A percentile compares a stretch with the other conserved stretches of the same genome.
Evolutionary conservation across 2,329 filamentous ascomycete genomes (phyloP).

Genomic region (Hypoxylon sp.): DNA sequence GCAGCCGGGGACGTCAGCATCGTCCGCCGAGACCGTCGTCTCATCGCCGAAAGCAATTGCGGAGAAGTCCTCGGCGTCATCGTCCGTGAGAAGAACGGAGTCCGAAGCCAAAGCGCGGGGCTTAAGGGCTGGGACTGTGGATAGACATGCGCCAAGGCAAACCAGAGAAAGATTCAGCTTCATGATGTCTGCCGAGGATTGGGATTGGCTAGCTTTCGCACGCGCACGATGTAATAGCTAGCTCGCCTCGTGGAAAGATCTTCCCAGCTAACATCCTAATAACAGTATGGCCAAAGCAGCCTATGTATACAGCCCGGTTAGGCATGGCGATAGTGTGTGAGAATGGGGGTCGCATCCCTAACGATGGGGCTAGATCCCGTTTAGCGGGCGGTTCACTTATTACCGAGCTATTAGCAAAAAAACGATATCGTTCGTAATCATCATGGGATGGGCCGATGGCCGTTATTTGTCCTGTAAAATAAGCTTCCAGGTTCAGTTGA

Average conservation of each 20-base stretch:
- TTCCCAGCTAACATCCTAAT: background rate
- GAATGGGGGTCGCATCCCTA: background rate
- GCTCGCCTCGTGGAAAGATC: background rate
- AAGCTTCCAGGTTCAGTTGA: conserved; percentile 1
- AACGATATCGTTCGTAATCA: background rate
- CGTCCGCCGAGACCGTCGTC: background rate
- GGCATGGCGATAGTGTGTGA: background rate
- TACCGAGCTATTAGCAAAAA: conserved; percentile 10
- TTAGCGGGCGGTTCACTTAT: conserved; percentile 5
- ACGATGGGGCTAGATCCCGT: background rate
- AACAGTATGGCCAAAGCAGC: conserved; percentile 5
- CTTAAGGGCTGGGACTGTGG: conserved; percentile 1
- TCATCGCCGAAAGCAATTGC: conserved; percentile 37
- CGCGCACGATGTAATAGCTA: background rate
- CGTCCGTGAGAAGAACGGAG: conserved; percentile 26
- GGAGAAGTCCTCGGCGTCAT: conserved; percentile 33
- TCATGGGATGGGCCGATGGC: conserved; percentile 9
- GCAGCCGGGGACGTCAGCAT: conserved; percentile 24
- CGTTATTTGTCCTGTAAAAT: conserved; percentile 1
- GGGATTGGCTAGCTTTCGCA: background rate
- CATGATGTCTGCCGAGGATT: conserved; percentile 21
- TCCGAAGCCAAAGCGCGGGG: conserved; percentile 18
- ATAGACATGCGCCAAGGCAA: conserved; percentile 8
- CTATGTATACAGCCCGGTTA: conserved; percentile 24
- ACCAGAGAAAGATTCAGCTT: conserved; percentile 12